Evolutionary conservation across 1,284 basidiomycete species (phyloP).

Genomic region (Cryptococcus neoformans): DNA sequence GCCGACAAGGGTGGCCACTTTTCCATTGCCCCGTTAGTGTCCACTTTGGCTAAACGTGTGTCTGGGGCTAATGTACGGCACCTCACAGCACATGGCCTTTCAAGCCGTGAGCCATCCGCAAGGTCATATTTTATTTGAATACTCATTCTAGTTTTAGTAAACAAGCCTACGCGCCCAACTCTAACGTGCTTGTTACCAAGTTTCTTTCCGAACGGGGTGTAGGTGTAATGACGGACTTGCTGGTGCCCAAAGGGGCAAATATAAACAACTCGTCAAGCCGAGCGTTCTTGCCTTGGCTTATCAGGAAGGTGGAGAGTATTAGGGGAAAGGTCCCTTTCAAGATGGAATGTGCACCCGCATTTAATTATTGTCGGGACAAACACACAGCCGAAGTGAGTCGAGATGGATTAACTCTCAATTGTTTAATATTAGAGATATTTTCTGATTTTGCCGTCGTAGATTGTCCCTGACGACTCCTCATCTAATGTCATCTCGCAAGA

Average conservation of each 20-base stretch:
- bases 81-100: constrained; percentile 26
- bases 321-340: constrained; percentile 70
- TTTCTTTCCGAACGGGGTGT: constrained; percentile 80
- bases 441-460: constrained; percentile 12
- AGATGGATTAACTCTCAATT: too few relatives aligned
- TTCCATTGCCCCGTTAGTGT: constrained; percentile 64
- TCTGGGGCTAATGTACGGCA: too few relatives aligned
- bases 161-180: constrained; percentile 82
- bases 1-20: constrained; percentile 81
- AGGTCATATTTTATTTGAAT: background rate
- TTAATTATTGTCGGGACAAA: constrained; percentile 77
- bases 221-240: constrained; percentile 64
- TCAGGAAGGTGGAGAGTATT: constrained; percentile 80
- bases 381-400: constrained; percentile 61
- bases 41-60: background rate
- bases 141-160: constrained; percentile 61
- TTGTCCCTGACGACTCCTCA: constrained; percentile 54
- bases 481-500: constrained; percentile 47
- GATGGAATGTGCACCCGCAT: constrained; percentile 86
- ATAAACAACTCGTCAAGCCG: constrained; percentile 25
- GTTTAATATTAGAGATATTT: background rate
- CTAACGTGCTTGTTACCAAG: constrained; percentile 84
- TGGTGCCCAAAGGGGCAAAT: constrained; percentile 44
- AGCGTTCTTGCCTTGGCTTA: constrained; percentile 69
- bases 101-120: constrained; percentile 23